These are phyloP conservation scores for Alternaria arbusti DNA, from an alignment of 2,329 filamentous ascomycete species.

Conservation along the genomic window DNA sequence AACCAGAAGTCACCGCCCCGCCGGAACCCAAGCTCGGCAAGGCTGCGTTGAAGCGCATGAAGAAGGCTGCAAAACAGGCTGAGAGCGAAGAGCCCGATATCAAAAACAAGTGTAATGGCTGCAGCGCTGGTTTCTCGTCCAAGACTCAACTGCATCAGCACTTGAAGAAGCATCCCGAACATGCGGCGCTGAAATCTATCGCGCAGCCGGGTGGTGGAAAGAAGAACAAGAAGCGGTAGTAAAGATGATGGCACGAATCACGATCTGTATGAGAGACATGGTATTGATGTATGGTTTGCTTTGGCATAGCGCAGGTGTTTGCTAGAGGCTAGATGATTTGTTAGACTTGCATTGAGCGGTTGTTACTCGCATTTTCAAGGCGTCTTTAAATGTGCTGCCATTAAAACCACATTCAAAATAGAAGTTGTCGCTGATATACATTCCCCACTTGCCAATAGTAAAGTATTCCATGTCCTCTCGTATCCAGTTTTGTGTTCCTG, in stretches of 20 bases:
- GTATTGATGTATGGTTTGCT: background rate
- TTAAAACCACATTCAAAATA: background rate
- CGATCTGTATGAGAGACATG: background rate
- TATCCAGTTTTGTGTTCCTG: background rate
- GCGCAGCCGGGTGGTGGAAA: slow-evolving; percentile 11
- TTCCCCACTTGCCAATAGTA: background rate
- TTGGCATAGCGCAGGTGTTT: slow-evolving; percentile 2
- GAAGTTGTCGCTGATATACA: background rate
- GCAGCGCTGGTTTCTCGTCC: slow-evolving; percentile 77
- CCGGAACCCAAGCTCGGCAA: slow-evolving; percentile 52
- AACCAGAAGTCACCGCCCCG: slow-evolving; percentile 1
- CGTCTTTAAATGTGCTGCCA: background rate
- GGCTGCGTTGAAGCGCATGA: slow-evolving; percentile 56
- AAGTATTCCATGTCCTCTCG: background rate
- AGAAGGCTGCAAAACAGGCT: slow-evolving; percentile 53
- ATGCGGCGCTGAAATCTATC: slow-evolving; percentile 61
- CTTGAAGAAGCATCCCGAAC: slow-evolving; percentile 64
- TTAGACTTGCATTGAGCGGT: background rate
- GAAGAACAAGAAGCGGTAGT: slow-evolving; percentile 33
- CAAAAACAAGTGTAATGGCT: slow-evolving; percentile 76
- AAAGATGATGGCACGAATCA: slow-evolving; percentile 1
- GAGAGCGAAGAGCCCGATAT: slow-evolving; percentile 31
- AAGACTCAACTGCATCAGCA: slow-evolving; percentile 77
- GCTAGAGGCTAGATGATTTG: background rate
- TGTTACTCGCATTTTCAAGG: background rate